Evolutionary conservation across 352 stramenopile genomes (phyloP).

Genomic region (Globisporangium cederbergense): DNA sequence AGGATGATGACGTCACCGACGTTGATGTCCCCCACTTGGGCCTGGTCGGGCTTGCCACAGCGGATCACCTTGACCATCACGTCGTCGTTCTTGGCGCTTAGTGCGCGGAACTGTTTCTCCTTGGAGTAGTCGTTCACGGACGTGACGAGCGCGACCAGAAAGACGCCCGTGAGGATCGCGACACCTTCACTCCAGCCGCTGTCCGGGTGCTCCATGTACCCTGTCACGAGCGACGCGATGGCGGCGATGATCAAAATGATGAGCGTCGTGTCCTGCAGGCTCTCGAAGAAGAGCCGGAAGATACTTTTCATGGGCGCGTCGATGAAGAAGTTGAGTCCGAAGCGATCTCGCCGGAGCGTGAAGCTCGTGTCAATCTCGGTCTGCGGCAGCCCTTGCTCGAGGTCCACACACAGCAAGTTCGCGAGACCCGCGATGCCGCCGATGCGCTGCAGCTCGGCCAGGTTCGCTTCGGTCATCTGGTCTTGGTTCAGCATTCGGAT

Average conservation of each 20-base stretch:
- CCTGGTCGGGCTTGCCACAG: conserved; percentile 57
- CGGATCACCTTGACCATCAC: conserved; percentile 82
- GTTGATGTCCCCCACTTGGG: conserved; percentile 68
- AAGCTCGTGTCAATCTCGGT: conserved; percentile 63
- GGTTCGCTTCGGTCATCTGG: conserved; percentile 78
- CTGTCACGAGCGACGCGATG: conserved; percentile 81
- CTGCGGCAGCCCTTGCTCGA: conserved; percentile 56
- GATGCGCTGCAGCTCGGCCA: conserved; percentile 55
- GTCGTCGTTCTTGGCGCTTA: conserved; percentile 88
- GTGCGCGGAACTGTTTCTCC: conserved; percentile 85
- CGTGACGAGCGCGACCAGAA: conserved; percentile 93
- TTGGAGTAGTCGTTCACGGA: conserved; percentile 97
- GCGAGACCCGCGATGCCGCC: conserved; percentile 53
- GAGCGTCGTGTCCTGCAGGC: conserved; percentile 87
- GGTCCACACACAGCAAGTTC: conserved; percentile 62
- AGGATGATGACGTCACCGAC: conserved; percentile 91
- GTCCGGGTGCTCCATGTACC: conserved; percentile 71
- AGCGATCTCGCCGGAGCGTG: conserved; percentile 44
- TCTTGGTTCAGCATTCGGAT: conserved; percentile 68
- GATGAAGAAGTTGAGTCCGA: conserved; percentile 61
- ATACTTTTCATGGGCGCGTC: conserved; percentile 82
- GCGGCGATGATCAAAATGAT: conserved; percentile 88
- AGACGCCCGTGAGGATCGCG: conserved; percentile 92
- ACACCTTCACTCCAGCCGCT: conserved; percentile 94
- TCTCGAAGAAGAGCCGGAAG: conserved; percentile 81